phyloP scores from a whole-genome alignment of 768 basidiomycete genomes.

The Tephrocybe sp. region DNA sequence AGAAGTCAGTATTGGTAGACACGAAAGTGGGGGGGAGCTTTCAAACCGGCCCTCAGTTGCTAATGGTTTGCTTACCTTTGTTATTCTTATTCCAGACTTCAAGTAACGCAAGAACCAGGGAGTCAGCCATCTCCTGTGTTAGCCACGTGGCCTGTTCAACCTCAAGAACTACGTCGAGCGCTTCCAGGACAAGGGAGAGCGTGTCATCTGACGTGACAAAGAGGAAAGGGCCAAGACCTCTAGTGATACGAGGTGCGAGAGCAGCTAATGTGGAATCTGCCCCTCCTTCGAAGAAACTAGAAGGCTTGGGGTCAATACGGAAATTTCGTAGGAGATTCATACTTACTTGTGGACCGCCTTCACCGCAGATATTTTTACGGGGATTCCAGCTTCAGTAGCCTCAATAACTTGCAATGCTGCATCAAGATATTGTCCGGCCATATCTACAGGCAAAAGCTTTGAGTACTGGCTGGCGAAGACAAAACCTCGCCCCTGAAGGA shows the following conservation, averaged over 20 bases:
- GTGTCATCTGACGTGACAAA: conserved; percentile 83
- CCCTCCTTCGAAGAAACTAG: conserved; percentile 71
- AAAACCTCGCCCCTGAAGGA: conserved; percentile 93
- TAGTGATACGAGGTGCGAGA: conserved; percentile 73
- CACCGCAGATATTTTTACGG: conserved; percentile 92
- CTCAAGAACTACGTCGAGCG: conserved; percentile 76
- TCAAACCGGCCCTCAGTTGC: no score
- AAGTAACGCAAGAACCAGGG: conserved; percentile 66
- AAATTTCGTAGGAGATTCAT: not conserved
- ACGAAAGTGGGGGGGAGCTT: no score
- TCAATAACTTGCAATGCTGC: conserved; percentile 88
- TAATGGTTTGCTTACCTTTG: no score
- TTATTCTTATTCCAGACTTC: conserved; percentile 87
- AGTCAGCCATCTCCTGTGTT: conserved; percentile 60
- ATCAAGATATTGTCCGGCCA: conserved; percentile 84
- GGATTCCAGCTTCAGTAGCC: conserved; percentile 65
- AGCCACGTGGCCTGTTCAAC: conserved; percentile 77
- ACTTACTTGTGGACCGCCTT: conserved; percentile 90
- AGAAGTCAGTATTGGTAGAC: not conserved
- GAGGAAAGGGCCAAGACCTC: conserved; percentile 83
- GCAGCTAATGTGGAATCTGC: conserved; percentile 59
- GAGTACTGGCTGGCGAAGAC: conserved; percentile 93
- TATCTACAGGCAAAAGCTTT: conserved; percentile 64
- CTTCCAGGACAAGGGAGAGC: conserved; percentile 83
- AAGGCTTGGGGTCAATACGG: not conserved